phyloP scores from a whole-genome alignment of 2,329 filamentous ascomycete species.

The Pseudogymnoascus sp. region DNA sequence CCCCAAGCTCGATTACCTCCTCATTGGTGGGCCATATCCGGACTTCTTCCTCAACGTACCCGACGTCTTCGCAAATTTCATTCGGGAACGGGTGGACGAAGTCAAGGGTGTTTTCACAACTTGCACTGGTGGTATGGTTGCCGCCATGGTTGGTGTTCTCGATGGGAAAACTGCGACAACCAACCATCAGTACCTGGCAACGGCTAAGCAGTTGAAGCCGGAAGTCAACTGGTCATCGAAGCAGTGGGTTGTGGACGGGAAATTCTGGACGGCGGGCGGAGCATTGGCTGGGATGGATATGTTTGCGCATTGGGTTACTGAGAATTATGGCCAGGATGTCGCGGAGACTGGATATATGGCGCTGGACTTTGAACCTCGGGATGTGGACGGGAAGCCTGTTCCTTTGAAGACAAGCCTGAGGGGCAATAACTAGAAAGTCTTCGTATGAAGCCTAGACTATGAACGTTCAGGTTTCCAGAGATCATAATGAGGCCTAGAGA shows the following conservation, averaged over 20 bases:
- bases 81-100: slow-evolving; percentile 36
- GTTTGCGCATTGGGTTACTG: slow-evolving; percentile 20
- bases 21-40: slow-evolving; percentile 29
- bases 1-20: slow-evolving; percentile 31
- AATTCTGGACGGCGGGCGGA: slow-evolving; percentile 39
- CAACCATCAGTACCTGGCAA: slow-evolving; percentile 30
- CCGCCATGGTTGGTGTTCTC: slow-evolving; percentile 30
- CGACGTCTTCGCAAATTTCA: slow-evolving; percentile 30
- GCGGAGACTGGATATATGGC: slow-evolving; percentile 8
- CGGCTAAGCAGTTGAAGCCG: slow-evolving; percentile 27
- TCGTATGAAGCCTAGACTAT: not conserved
- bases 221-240: slow-evolving; percentile 36
- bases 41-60: slow-evolving; percentile 21
- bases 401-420: not conserved
- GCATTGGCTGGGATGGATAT: slow-evolving; percentile 45
- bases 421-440: not conserved
- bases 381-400: slow-evolving; percentile 13
- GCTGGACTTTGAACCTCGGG: slow-evolving; percentile 22
- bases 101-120: slow-evolving; percentile 38
- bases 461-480: not conserved
- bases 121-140: slow-evolving; percentile 30
- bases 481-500: not conserved
- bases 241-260: slow-evolving; percentile 37
- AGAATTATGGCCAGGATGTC: slow-evolving; percentile 19
- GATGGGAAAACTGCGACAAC: slow-evolving; percentile 36